Conservation (phyloP, 2,329 filamentous ascomycete genomes). For the Aureobasidium mangrovei region DNA sequence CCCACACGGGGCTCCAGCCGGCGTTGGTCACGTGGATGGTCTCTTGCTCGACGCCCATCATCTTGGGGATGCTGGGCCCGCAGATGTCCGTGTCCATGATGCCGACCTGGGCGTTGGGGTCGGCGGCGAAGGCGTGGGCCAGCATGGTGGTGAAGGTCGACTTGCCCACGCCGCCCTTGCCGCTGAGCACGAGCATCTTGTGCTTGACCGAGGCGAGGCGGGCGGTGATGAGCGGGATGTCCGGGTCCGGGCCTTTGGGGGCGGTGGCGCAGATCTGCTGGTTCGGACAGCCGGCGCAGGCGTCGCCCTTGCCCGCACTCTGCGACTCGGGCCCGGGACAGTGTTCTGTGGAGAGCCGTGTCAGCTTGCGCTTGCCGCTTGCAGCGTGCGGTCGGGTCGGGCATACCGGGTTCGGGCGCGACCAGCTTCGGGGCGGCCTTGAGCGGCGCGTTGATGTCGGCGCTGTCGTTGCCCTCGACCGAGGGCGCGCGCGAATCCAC, state of each 20-base stretch:
- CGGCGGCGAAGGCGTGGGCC: conserved; percentile 78
- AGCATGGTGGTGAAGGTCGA: conserved; percentile 86
- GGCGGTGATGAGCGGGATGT: conserved; percentile 78
- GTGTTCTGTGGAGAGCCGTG: conserved; percentile 52
- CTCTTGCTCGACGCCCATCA: conserved; percentile 94
- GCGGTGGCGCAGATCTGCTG: conserved; percentile 90
- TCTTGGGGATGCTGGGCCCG: conserved; percentile 92
- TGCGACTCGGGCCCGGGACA: conserved; percentile 85
- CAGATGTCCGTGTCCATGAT: conserved; percentile 99
- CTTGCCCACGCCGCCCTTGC: conserved; percentile 95
- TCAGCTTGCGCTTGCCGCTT: not conserved
- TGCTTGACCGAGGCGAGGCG: conserved; percentile 75
- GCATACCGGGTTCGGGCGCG: conserved; percentile 71
- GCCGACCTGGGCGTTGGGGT: conserved; percentile 70
- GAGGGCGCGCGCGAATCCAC: conserved; percentile 62
- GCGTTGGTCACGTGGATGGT: conserved; percentile 83
- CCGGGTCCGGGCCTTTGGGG: conserved; percentile 90
- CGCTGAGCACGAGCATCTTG: conserved; percentile 86
- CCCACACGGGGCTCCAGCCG: conserved; percentile 94
- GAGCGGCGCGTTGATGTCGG: conserved; percentile 66
- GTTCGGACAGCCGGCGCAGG: conserved; percentile 91
- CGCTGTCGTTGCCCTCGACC: conserved; percentile 60
- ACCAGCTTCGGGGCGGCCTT: conserved; percentile 77
- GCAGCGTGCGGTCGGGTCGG: not conserved
- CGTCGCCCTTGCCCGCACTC: conserved; percentile 58